Conservation (phyloP, 306 rosid genomes). For the Crotalaria pallida region DNA sequence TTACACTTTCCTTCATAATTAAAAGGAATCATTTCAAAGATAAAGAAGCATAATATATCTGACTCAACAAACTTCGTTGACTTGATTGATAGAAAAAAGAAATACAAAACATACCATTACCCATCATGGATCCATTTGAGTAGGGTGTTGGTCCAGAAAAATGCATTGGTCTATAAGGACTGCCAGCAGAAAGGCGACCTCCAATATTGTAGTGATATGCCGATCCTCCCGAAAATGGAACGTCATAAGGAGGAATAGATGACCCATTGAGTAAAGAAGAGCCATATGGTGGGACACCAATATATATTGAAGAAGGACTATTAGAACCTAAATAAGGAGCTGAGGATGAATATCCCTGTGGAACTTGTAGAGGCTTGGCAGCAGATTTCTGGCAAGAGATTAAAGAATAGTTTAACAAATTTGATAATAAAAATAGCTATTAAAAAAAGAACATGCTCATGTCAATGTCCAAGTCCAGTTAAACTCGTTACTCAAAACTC, state of each 20-base stretch:
- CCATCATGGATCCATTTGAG: conserved; percentile 82
- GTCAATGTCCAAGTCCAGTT: not conserved
- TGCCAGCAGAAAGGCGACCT: conserved; percentile 71
- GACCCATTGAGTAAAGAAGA: conserved; percentile 89
- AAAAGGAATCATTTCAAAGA: not conserved
- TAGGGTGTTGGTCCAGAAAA: conserved; percentile 84
- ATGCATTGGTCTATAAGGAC: conserved; percentile 89
- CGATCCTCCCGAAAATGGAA: conserved; percentile 89
- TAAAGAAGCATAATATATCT: not conserved
- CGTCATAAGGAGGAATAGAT: conserved; percentile 83
- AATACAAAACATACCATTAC: conserved; percentile 52
- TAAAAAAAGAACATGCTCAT: not conserved
- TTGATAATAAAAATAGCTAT: not conserved
- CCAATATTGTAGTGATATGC: conserved; percentile 92
- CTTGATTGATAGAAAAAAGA: not conserved
- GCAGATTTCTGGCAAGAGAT: conserved; percentile 60
- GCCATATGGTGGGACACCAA: conserved; percentile 90
- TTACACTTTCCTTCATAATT: not conserved
- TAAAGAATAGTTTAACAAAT: not conserved
- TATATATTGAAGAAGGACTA: conserved; percentile 86
- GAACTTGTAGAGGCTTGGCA: conserved; percentile 77
- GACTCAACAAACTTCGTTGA: not conserved
- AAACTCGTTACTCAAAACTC: not conserved
- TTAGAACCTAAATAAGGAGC: conserved; percentile 77
- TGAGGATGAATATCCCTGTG: conserved; percentile 67